Percentiles rank a stretch among this genome's conserved stretches.
phyloP scores from a whole-genome alignment of 2,329 filamentous ascomycete genomes.

The Penicillium sp. region DNA sequence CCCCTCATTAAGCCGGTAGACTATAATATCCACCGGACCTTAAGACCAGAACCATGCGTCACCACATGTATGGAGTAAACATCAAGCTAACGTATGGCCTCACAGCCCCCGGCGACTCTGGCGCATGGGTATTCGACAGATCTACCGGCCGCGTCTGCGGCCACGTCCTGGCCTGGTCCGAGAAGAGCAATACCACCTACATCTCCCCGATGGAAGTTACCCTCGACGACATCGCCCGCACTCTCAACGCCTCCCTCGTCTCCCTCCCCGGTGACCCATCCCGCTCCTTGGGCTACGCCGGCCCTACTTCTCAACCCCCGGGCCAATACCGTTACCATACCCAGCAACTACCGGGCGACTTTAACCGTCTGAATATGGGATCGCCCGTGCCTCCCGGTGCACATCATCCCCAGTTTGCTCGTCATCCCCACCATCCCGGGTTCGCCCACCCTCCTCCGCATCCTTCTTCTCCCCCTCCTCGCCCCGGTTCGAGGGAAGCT shows the following conservation, averaged over 20 bases:
- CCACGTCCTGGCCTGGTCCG: conserved; percentile 85
- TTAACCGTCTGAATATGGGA: conserved; percentile 18
- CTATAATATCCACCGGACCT: conserved; percentile 11
- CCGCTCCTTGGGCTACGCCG: conserved; percentile 24
- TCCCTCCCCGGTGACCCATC: conserved; percentile 59
- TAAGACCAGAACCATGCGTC: conserved; percentile 3
- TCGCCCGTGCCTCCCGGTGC: conserved; percentile 3
- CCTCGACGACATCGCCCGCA: conserved; percentile 78
- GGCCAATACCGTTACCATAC: conserved; percentile 19
- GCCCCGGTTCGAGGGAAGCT: conserved; percentile 18
- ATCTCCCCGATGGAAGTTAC: conserved; percentile 94
- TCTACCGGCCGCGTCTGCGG: conserved; percentile 77
- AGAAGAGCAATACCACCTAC: conserved; percentile 77
- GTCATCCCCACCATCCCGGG: conserved; percentile 12
- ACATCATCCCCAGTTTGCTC: conserved; percentile 8
- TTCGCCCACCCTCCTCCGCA: conserved; percentile 15
- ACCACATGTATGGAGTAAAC: conserved; percentile 18
- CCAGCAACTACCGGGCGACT: conserved; percentile 20
- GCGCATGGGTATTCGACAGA: conserved; percentile 87
- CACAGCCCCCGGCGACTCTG: conserved; percentile 72
- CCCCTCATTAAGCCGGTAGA: conserved; percentile 19
- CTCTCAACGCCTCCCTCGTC: conserved; percentile 68
- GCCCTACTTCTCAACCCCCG: conserved; percentile 3
- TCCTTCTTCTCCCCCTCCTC: conserved; percentile 15
- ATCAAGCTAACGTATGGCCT: conserved; percentile 16